Percentiles rank a stretch among this genome's conserved stretches.
Conservation (phyloP, 768 basidiomycete genomes). For the Boletellus sp. region DNA sequence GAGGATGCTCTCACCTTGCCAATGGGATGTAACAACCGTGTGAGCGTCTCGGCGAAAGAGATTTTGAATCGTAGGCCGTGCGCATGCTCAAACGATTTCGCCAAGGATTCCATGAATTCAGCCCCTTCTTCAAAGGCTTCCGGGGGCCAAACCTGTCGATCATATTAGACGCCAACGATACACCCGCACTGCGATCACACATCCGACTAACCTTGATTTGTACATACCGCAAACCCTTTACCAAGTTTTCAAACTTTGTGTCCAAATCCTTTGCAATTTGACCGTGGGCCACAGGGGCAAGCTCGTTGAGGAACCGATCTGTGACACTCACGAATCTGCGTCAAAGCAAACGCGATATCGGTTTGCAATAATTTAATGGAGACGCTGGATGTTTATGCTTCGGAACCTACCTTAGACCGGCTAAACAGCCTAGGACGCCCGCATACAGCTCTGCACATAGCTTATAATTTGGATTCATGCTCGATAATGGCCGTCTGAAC, state of each 20-base stretch:
- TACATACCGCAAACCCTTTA: slow-evolving; percentile 76
- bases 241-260: slow-evolving; percentile 77
- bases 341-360: not conserved
- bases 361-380: not conserved
- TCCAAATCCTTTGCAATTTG: slow-evolving; percentile 80
- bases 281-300: slow-evolving; percentile 68
- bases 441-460: slow-evolving; percentile 82
- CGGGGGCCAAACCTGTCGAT: slow-evolving; percentile 80
- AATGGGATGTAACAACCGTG: slow-evolving; percentile 77
- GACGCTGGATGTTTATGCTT: not conserved
- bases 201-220: slow-evolving; percentile 63
- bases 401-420: slow-evolving; percentile 65
- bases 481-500: slow-evolving; percentile 61
- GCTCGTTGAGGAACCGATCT: slow-evolving; percentile 81
- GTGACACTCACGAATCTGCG: slow-evolving; percentile 86
- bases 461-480: slow-evolving; percentile 71
- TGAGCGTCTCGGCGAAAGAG: slow-evolving; percentile 80
- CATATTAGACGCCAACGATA: not conserved
- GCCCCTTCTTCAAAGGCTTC: slow-evolving; percentile 91
- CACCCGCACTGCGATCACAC: not conserved
- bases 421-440: slow-evolving; percentile 77
- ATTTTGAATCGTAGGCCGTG: slow-evolving; percentile 82
- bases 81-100: slow-evolving; percentile 77
- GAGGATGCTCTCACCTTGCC: slow-evolving; percentile 56
- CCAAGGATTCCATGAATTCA: slow-evolving; percentile 82